Conservation (phyloP, 306 rosid genomes). For the Malus orientalis region DNA sequence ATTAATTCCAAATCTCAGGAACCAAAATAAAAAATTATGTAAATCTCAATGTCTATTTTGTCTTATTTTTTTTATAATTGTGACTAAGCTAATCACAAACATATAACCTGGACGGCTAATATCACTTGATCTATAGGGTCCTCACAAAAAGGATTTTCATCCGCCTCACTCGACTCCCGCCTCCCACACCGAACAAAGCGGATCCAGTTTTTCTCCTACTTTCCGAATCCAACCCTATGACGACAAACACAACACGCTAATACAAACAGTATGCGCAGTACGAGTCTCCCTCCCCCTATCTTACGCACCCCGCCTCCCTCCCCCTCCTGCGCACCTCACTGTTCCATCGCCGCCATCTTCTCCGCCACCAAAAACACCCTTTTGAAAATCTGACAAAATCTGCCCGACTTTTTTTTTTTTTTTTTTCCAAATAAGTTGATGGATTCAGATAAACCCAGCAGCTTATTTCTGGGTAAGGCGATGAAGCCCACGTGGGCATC, state of each 20-base stretch:
- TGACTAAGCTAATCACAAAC: no score
- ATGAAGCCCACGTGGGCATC: constrained; percentile 37
- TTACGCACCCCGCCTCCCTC: no score
- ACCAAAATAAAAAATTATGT: no score
- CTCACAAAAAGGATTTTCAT: no score
- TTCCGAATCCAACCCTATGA: constrained; percentile 15
- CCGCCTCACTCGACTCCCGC: background rate
- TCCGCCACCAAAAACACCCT: background rate
- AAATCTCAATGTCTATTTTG: no score
- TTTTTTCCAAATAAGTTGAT: background rate
- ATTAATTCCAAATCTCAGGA: no score
- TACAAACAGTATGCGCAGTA: background rate
- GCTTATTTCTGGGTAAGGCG: background rate
- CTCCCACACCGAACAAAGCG: constrained; percentile 4
- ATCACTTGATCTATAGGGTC: no score
- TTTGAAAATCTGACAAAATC: background rate
- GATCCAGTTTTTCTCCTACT: background rate
- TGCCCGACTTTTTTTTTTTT: no score
- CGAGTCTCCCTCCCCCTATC: background rate
- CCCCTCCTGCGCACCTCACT: background rate
- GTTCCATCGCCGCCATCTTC: background rate
- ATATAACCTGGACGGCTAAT: background rate
- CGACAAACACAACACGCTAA: background rate
- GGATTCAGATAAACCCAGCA: constrained; percentile 42
- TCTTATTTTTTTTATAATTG: no score